phyloP scores from a whole-genome alignment of 441 rosid genomes.

The Gossypium gossypioides region DNA sequence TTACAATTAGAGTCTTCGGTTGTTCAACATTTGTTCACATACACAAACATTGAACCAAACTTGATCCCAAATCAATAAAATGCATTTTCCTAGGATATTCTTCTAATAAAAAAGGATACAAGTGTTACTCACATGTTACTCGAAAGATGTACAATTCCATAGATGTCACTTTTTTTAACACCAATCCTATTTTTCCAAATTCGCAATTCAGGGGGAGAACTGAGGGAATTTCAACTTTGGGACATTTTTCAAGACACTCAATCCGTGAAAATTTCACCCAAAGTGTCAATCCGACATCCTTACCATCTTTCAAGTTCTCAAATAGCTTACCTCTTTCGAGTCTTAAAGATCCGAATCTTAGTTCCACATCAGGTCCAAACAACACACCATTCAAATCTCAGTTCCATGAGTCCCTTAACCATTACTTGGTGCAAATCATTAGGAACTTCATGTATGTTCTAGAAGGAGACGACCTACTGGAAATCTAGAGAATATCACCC shows the following conservation, averaged over 20 bases:
- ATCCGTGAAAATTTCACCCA: neutral
- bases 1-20: neutral
- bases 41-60: neutral
- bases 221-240: neutral
- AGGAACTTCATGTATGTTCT: neutral
- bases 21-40: neutral
- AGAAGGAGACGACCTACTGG: neutral
- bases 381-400: neutral
- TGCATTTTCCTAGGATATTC: neutral
- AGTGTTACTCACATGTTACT: neutral
- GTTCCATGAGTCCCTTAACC: too few species aligned
- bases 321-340: neutral
- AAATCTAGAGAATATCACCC: neutral
- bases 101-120: neutral
- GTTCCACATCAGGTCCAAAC: neutral
- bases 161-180: neutral
- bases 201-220: neutral
- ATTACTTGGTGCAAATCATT: neutral
- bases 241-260: neutral
- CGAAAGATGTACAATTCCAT: neutral
- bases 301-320: neutral
- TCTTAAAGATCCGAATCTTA: too few species aligned
- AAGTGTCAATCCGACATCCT: neutral
- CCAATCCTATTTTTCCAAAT: neutral
- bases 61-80: neutral